Base-by-base conservation (phyloP, 768 basidiomycete genomes). In the Exidia glandulosa region DNA sequence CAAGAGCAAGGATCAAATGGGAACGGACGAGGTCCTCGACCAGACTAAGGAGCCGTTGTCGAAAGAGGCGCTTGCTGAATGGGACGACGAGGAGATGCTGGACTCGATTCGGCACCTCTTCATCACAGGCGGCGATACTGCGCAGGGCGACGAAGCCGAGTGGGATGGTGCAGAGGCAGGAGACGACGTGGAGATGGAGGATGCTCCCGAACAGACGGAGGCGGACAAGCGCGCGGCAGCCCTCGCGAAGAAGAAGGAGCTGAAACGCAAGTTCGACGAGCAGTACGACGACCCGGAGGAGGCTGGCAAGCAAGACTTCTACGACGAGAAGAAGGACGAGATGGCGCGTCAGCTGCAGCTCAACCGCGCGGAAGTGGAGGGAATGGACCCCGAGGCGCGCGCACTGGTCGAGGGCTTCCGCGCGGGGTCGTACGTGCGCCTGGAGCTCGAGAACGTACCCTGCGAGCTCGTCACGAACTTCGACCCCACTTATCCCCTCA, bases 191-290 rank as follows among this genome's bases (percentile, higher is more conserved):
- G 77, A 77, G 41, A 74, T 75, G 48, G 81, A 77, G 34, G 78
- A 76, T 52, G 34, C 47, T 69, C 72, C 47, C 60, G 66, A 31
- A 65, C 60, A 25, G 54, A 57, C 52, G 59, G 47, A n/a, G 55
- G 33, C 29, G 58, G 47, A n/a, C 52, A 23, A 1, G 13, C 74
- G 75, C 32, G 79, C 78, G 30, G 75, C 76, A 32, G 77, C 80
- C 1, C 83, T 97, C 34, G 83, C 81, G 32, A 97, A 95, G 75
- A 97, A 97, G 75, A 91, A 90, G 65, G 83, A 80, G 2, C 80
- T 97, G 61, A 96, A 96, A 73, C 84, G 86, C 64, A 94, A 95
- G 71, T 99, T 99, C 69, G 91, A 99, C 72, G 90, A 92, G 66
- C 88, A 95, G 72, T 97, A 97, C 71, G 93, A 96, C 70, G 91